Percentiles rank a stretch among this genome's conserved stretches.
phyloP scores from a whole-genome alignment of 495 filamentous ascomycete species.

The Penicillium subrubescens region DNA sequence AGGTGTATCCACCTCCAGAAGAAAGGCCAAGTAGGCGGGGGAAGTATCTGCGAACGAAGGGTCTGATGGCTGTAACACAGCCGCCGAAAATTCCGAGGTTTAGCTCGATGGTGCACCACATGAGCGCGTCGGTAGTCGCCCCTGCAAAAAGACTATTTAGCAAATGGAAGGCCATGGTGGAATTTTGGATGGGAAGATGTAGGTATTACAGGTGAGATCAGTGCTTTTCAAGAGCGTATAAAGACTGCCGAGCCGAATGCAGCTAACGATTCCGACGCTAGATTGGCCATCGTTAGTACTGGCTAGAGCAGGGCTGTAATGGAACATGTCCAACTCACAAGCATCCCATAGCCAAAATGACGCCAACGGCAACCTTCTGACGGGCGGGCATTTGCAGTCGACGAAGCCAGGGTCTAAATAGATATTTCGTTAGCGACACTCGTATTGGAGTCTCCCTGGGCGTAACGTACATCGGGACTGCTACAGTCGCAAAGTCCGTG shows the following conservation, averaged over 20 bases:
- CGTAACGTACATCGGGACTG: conserved; percentile 38
- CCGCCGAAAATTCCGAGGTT: conserved; percentile 41
- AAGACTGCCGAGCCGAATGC: conserved; percentile 33
- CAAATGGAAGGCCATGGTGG: neutral
- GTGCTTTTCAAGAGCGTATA: conserved; percentile 25
- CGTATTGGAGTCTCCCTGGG: neutral
- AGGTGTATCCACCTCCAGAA: conserved; percentile 13
- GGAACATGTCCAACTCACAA: conserved; percentile 24
- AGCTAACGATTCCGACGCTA: conserved; percentile 39
- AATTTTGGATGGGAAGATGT: neutral
- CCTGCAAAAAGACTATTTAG: conserved; percentile 14
- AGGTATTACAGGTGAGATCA: conserved; percentile 32
- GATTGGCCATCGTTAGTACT: neutral
- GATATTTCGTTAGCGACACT: neutral
- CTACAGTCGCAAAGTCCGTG: conserved; percentile 40
- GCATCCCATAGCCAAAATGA: conserved; percentile 33
- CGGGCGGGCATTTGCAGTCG: conserved; percentile 36
- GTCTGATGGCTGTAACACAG: conserved; percentile 38
- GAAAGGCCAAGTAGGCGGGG: conserved; percentile 37
- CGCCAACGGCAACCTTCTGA: conserved; percentile 32
- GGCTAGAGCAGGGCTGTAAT: conserved; percentile 3
- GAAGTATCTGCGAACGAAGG: conserved; percentile 37
- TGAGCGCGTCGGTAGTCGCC: conserved; percentile 31
- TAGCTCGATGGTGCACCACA: conserved; percentile 38
- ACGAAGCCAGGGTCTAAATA: conserved; percentile 34